Conservation (phyloP, 2,329 filamentous ascomycete species). For the Madurella fahalii region DNA sequence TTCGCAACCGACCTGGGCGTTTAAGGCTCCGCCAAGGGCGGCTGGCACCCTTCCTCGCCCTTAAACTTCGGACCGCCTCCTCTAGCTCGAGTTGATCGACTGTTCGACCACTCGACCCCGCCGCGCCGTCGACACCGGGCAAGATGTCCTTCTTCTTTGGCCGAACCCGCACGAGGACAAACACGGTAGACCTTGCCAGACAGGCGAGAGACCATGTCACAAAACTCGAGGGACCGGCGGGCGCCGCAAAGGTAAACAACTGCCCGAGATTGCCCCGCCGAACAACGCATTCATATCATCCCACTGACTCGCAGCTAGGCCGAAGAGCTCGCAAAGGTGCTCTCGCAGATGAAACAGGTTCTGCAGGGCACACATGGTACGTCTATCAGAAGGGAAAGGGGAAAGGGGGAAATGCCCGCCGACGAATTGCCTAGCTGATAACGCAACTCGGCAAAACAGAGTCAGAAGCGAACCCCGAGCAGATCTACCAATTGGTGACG, state of each 20-base stretch:
- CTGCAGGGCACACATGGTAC: slow-evolving; percentile 90
- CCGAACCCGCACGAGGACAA: slow-evolving; percentile 47
- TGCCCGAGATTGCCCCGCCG: neutral
- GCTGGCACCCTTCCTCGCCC: neutral
- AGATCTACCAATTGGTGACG: slow-evolving; percentile 80
- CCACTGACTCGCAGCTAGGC: slow-evolving; percentile 48
- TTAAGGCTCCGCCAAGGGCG: slow-evolving; percentile 13
- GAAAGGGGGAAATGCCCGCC: neutral
- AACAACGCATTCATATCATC: slow-evolving; percentile 6
- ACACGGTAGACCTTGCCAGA: slow-evolving; percentile 50
- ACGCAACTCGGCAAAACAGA: slow-evolving; percentile 49
- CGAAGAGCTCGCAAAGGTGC: slow-evolving; percentile 81
- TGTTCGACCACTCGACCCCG: slow-evolving; percentile 4
- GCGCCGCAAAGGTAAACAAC: slow-evolving; percentile 43
- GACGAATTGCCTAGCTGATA: too few species aligned
- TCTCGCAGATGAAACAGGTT: slow-evolving; percentile 86
- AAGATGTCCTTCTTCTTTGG: slow-evolving; percentile 54
- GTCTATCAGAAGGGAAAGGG: slow-evolving; percentile 16
- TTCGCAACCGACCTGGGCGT: slow-evolving; percentile 5
- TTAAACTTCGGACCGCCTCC: slow-evolving; percentile 7
- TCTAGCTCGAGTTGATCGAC: neutral
- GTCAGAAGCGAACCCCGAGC: slow-evolving; percentile 77
- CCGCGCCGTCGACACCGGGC: slow-evolving; percentile 5
- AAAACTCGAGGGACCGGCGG: slow-evolving; percentile 48
- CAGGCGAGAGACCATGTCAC: slow-evolving; percentile 53